A percentile compares a stretch with the other conserved stretches of the same genome.
Evolutionary conservation across 331 rosid genomes (phyloP).

Genomic region (Pyrus hybrid): DNA sequence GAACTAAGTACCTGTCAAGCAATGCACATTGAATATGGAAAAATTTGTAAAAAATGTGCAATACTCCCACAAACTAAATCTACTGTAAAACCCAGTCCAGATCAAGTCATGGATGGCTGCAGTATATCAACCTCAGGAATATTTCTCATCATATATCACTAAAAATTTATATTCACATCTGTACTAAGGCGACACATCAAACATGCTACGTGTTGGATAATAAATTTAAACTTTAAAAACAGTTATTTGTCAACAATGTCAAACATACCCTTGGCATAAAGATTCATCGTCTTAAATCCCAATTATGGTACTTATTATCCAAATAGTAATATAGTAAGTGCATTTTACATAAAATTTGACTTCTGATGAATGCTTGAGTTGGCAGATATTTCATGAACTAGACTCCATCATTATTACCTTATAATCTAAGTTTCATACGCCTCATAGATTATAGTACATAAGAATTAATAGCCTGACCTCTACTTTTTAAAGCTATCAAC

Average conservation of each 20-base stretch:
- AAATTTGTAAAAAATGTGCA: neutral
- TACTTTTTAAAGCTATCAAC: neutral
- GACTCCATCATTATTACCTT: neutral
- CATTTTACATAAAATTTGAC: neutral
- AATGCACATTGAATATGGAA: neutral
- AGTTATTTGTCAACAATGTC: neutral
- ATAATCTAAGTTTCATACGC: neutral
- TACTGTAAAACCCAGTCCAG: neutral
- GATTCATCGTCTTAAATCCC: neutral
- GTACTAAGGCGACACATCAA: neutral
- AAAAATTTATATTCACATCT: neutral
- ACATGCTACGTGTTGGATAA: neutral
- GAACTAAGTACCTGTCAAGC: constrained; percentile 65
- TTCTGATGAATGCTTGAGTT: neutral
- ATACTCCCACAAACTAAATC: neutral
- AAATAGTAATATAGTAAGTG: neutral
- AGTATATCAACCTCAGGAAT: neutral
- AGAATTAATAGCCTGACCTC: neutral
- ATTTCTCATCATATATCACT: neutral
- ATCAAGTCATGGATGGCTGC: neutral
- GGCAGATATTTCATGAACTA: neutral
- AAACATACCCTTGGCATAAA: neutral
- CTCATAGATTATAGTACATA: neutral
- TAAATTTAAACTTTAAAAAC: neutral
- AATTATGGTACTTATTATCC: neutral